phyloP scores from a whole-genome alignment of 371 early-diverging fungal species.

The Apophysomyces variabilis region DNA sequence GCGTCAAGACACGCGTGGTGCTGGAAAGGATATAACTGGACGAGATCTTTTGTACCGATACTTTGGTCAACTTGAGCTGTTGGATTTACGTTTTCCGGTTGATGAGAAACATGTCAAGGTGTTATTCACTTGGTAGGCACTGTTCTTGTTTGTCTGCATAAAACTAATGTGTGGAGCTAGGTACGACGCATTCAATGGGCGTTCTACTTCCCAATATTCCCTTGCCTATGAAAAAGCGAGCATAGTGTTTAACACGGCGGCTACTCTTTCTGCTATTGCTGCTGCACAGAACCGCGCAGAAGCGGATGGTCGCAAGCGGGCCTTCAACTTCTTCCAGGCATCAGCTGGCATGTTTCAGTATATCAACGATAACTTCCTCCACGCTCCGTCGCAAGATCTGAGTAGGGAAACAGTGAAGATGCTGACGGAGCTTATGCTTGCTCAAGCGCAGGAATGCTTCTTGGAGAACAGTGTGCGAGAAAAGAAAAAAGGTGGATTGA shows the following conservation, averaged over 20 bases:
- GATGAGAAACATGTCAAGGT: conserved; percentile 90
- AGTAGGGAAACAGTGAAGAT: conserved; percentile 87
- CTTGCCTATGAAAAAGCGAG: conserved; percentile 97
- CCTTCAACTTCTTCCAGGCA: conserved; percentile 89
- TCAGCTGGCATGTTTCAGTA: conserved; percentile 92
- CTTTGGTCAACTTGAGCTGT: conserved; percentile 93
- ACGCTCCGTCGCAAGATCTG: conserved; percentile 93
- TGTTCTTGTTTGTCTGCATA: neutral
- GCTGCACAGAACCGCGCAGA: conserved; percentile 76
- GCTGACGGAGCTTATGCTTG: conserved; percentile 85
- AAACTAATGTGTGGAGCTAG: conserved; percentile 35
- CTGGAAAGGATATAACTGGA: conserved; percentile 89
- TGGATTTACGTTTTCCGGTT: conserved; percentile 92
- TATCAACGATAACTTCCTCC: conserved; percentile 96
- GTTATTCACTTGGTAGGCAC: conserved; percentile 83
- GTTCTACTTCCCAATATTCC: conserved; percentile 73
- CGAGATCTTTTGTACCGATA: conserved; percentile 93
- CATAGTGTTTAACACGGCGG: conserved; percentile 92
- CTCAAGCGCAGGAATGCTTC: conserved; percentile 95
- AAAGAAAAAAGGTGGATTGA: conserved; percentile 81
- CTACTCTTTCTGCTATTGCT: conserved; percentile 75
- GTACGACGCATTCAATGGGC: conserved; percentile 83
- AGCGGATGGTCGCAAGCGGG: conserved; percentile 74
- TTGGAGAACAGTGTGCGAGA: conserved; percentile 84
- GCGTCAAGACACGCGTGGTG: conserved; percentile 95